Conservation (phyloP, 192 early-diverging fungal species). For the Chytriomyces sp. region DNA sequence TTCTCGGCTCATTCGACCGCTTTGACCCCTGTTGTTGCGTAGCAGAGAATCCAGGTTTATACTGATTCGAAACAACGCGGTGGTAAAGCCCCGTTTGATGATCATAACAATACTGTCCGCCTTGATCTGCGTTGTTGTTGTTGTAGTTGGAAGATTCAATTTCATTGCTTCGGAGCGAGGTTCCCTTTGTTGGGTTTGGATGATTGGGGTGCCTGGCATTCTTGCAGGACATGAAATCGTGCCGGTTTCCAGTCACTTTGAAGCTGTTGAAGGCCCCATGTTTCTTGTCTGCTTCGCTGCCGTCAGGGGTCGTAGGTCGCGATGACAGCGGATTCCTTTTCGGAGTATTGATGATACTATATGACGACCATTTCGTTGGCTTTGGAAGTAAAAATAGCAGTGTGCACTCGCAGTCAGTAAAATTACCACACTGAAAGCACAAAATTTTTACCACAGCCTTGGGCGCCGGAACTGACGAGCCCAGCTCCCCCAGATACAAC, state of each 20-base stretch:
- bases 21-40: too few species aligned
- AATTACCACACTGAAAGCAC: background rate
- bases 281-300: conserved; percentile 43
- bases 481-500: conserved; percentile 41
- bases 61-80: background rate
- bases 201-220: conserved; percentile 24
- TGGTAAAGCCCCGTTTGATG: conserved; percentile 5
- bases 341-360: conserved; percentile 26
- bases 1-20: too few species aligned
- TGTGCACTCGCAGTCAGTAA: background rate
- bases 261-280: background rate
- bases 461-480: background rate
- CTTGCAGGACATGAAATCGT: conserved; percentile 17
- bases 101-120: background rate
- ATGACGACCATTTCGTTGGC: conserved; percentile 42
- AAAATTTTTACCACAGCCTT: conserved; percentile 11
- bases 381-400: too few species aligned
- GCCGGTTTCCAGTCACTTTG: conserved; percentile 20
- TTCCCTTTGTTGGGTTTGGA: background rate
- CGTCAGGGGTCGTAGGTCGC: conserved; percentile 59
- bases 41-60: too few species aligned
- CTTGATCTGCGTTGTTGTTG: background rate
- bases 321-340: conserved; percentile 54
- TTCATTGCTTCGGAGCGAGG: too few species aligned
- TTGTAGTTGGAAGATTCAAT: background rate